Evolutionary conservation across 305 asterid genomes (phyloP).

Genomic region (Rubia tinctorum): DNA sequence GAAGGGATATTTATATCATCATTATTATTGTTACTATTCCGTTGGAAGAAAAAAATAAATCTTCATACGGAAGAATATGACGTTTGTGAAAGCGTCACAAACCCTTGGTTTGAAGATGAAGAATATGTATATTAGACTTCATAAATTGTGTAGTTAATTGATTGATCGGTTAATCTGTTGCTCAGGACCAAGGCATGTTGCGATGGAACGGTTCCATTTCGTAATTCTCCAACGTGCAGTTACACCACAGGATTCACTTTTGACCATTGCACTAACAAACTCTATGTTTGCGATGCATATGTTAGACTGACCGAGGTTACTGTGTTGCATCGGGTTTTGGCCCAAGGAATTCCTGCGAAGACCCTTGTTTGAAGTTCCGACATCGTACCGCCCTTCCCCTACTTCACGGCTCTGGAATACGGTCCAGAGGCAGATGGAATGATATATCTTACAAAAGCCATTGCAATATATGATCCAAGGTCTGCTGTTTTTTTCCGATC

Average conservation of each 20-base stretch:
- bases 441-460: conserved; percentile 2
- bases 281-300: conserved; percentile 5
- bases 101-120: no score
- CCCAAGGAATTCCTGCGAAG: background rate
- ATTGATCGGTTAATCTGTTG: background rate
- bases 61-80: no score
- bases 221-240: background rate
- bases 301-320: background rate
- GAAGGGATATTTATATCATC: no score
- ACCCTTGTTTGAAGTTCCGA: conserved; percentile 1
- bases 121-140: no score
- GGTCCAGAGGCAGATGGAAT: background rate
- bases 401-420: background rate
- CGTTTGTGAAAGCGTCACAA: no score
- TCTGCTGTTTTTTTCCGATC: no score
- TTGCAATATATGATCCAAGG: background rate
- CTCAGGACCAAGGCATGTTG: conserved; percentile 8
- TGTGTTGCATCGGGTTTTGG: background rate
- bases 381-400: conserved; percentile 5
- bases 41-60: no score
- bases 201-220: background rate
- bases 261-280: background rate
- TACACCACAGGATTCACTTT: conserved; percentile 8
- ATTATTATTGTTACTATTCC: no score
- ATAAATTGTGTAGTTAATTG: no score